phyloP scores from a whole-genome alignment of 352 stramenopile genomes.

The Thraustochytrium aureum region DNA sequence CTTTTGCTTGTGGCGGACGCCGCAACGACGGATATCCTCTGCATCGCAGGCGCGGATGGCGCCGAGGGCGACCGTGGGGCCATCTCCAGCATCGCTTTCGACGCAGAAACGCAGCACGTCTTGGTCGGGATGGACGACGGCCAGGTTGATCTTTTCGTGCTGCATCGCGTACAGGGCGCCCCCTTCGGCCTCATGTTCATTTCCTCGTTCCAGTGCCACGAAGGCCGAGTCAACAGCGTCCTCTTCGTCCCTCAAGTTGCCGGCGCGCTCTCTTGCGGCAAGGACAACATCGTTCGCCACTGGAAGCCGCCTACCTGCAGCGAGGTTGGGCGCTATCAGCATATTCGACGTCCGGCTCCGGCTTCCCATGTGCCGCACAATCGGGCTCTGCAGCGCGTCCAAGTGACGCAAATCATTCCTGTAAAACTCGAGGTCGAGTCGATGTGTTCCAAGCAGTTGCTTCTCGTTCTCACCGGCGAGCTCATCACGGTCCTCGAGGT shows the following conservation, averaged over 20 bases:
- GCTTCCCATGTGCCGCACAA: not conserved
- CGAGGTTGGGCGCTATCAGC: slow-evolving; percentile 43
- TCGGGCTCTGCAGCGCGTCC: not conserved
- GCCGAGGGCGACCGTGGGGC: not conserved
- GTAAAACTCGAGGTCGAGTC: slow-evolving; percentile 17
- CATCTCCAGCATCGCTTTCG: slow-evolving; percentile 24
- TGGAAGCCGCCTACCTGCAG: slow-evolving; percentile 32
- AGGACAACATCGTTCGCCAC: slow-evolving; percentile 31
- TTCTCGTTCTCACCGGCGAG: slow-evolving; percentile 36
- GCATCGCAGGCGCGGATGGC: not conserved
- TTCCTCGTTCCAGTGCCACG: slow-evolving; percentile 18
- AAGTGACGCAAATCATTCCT: not conserved
- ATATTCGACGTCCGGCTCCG: not conserved
- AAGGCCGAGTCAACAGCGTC: slow-evolving; percentile 12
- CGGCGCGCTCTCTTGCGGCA: slow-evolving; percentile 27
- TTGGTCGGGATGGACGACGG: slow-evolving; percentile 26
- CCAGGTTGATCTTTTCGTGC: slow-evolving; percentile 18
- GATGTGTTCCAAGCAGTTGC: slow-evolving; percentile 31
- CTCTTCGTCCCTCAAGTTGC: not conserved
- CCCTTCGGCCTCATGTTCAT: slow-evolving; percentile 22
- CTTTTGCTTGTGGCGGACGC: not conserved
- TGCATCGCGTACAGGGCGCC: not conserved
- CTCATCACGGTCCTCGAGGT: slow-evolving; percentile 48
- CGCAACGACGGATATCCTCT: not conserved
- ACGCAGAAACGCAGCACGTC: slow-evolving; percentile 34